Evolutionary conservation across 1,284 basidiomycete species (phyloP), one percentile per base, ranked within the genome.

Genomic region (Vanrija pseudolonga): DNA sequence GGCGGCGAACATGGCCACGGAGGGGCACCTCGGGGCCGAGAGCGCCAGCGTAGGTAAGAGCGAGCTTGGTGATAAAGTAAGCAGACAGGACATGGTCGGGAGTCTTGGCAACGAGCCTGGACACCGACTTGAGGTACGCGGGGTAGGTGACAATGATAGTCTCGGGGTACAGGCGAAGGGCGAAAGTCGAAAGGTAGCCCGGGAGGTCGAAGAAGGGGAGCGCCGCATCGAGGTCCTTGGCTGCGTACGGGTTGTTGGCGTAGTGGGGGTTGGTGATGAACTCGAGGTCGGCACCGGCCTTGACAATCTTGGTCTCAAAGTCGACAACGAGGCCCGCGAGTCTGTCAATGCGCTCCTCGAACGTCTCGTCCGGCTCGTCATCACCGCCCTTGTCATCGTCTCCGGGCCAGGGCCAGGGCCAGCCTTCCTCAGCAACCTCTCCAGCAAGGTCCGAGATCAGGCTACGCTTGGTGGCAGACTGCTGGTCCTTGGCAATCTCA

Each of bases 211-310:
- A 82, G 67, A 91, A 84, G 1, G 87, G 82, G 17, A 97, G 78
- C 4, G 85, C 78, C 8, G 81, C 77, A n/a, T 85, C 84, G 48
- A 95, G 80, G 50, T 88, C 85, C 53, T 82, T 79, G 56, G 90
- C 78, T 0, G 81, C 77, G 44, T 83, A 81, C 3, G 92, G 92
- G 73, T 98, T 97, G 79, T 98, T 98, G 0, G 90, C 88, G 45
- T 81, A 86, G 51, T 90, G 79, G 0, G 94, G 95, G 69, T 98
- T 79, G 57, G 71, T 76, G 43, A 81, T 68, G 55, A 77, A 71
- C 82, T 79, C 89, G 80, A 86, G 80, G 64, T 93, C 90, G 42
- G 91, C 80, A 55, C 86, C 90, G 6, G 88, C 87, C 51, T 84
- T 78, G 0, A 91, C 89, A n/a, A 98, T 77, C 62, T 83, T 79